Conservation (phyloP, 78 protist species). For the Monocercomonoides exilis region DNA sequence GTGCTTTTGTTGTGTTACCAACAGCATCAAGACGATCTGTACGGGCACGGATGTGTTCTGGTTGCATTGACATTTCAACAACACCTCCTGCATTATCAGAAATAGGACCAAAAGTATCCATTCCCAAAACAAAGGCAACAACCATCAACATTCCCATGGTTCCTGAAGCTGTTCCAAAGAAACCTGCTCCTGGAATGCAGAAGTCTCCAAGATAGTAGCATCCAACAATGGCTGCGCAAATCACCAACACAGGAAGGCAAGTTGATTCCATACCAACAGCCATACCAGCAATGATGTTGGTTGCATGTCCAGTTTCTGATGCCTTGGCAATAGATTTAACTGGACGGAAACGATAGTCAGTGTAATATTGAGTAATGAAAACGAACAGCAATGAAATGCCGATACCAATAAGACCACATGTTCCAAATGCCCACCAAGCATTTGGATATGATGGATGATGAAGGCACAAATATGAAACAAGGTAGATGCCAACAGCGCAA, state of each 20-base stretch:
- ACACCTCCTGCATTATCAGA: slow-evolving; percentile 77
- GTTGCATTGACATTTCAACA: slow-evolving; percentile 54
- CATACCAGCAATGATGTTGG: slow-evolving; percentile 17
- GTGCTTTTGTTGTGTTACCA: slow-evolving; percentile 71
- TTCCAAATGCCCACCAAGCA: slow-evolving; percentile 37
- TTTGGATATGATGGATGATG: background rate
- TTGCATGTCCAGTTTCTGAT: slow-evolving; percentile 19
- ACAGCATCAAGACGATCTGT: slow-evolving; percentile 60
- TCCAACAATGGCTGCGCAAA: slow-evolving; percentile 29
- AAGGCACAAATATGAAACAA: slow-evolving; percentile 16
- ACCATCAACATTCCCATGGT: slow-evolving; percentile 69
- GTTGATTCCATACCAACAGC: slow-evolving; percentile 57
- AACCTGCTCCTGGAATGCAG: slow-evolving; percentile 31
- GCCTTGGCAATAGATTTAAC: slow-evolving; percentile 23
- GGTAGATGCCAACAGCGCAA: slow-evolving; percentile 13
- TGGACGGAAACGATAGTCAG: slow-evolving; percentile 20
- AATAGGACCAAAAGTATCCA: slow-evolving; percentile 56
- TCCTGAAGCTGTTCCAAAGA: slow-evolving; percentile 59
- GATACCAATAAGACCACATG: slow-evolving; percentile 48
- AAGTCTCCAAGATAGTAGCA: slow-evolving; percentile 46
- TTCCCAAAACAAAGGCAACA: slow-evolving; percentile 53
- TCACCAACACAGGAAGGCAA: slow-evolving; percentile 39
- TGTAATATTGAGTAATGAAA: slow-evolving; percentile 33
- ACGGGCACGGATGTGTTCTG: slow-evolving; percentile 31
- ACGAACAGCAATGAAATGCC: slow-evolving; percentile 21